Evolutionary conservation across 139 green algal species (phyloP), one percentile per base, ranked within the genome.

Genomic region (Ettlia oleoabundans): DNA sequence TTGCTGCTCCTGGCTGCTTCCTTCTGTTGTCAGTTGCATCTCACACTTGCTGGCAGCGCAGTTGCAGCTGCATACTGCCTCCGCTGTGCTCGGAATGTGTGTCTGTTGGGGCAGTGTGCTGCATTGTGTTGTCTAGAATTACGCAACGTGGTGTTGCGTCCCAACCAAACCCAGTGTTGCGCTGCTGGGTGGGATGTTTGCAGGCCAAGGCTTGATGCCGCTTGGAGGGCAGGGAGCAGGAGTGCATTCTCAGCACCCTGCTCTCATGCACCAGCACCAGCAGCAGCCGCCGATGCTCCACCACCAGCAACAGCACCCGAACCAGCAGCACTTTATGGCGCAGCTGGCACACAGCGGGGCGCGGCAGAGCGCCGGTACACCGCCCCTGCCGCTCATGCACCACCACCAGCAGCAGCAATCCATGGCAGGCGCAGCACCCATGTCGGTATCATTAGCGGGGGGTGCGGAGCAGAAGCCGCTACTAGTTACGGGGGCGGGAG

Each of bases 301-400:
- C 43, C 72, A 69, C 55, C 74, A 80, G 28, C 72, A 53, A 24
- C 33, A 53, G 47, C 72, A 68, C 52, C 72, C 53, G 52, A 30
- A 68, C 52, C 74, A 80, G 74, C 58, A 55, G 9, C 53, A 53
- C 4, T 32, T 52, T 18, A n/a, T 33, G 55, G 47, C 53, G 18
- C 62, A 79, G 51, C 72, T 79, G 10, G 72, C 53, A 15, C 55
- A 65, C 30, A 22, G 18, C 18, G 55, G 55, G 55, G 47, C 18
- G 55, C 55, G 9, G 55, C 55, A 5, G 18, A 65, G 18, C 18
- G 55, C 18, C 5, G 55, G 55, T 22, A 65, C 55, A 22, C 55
- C 55, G 55, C 55, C 55, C n/a, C n/a, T 69, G 63, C 63, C 63
- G 63, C 63, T 69, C n/a, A 19, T 79, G 22, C 55, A 79, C 33